A percentile compares a stretch with the other conserved stretches of the same genome.
phyloP scores from a whole-genome alignment of 1,284 basidiomycete species.

The Xanthoconium separans region DNA sequence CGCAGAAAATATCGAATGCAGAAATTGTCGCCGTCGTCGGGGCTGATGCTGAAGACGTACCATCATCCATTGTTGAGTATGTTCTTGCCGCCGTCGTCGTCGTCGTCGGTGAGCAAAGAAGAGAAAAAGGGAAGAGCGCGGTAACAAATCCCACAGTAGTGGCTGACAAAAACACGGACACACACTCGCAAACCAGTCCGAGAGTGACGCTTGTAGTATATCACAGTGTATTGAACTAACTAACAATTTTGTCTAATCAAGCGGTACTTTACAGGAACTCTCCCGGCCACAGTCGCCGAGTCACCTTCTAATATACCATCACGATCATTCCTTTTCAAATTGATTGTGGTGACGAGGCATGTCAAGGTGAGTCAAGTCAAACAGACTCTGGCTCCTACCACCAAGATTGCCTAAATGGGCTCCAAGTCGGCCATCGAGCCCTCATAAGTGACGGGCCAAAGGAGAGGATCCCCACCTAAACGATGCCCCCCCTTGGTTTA shows the following conservation, averaged over 20 bases:
- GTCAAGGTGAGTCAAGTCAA: background rate
- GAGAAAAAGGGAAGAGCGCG: background rate
- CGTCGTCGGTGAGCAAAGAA: conserved; percentile 13
- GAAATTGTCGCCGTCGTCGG: conserved; percentile 40
- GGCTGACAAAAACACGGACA: conserved; percentile 20
- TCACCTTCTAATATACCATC: background rate
- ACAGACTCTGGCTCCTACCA: background rate
- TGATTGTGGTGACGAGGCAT: background rate
- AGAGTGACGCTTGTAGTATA: too few species aligned
- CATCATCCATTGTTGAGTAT: conserved; percentile 68
- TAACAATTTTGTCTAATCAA: too few species aligned
- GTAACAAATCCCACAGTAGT: background rate
- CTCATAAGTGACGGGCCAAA: background rate
- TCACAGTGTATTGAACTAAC: too few species aligned
- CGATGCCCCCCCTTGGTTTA: conserved; percentile 20
- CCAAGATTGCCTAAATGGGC: conserved; percentile 6
- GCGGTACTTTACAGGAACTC: background rate
- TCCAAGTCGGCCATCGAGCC: background rate
- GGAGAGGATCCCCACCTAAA: background rate
- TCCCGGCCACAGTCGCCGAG: background rate
- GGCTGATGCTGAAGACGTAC: conserved; percentile 77
- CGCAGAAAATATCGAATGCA: conserved; percentile 37
- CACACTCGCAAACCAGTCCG: conserved; percentile 14
- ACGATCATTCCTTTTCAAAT: background rate
- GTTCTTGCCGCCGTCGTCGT: conserved; percentile 21